Evolutionary conservation across 164 flowering plant species (phyloP).

Genomic region (Brasenia schreberi): DNA sequence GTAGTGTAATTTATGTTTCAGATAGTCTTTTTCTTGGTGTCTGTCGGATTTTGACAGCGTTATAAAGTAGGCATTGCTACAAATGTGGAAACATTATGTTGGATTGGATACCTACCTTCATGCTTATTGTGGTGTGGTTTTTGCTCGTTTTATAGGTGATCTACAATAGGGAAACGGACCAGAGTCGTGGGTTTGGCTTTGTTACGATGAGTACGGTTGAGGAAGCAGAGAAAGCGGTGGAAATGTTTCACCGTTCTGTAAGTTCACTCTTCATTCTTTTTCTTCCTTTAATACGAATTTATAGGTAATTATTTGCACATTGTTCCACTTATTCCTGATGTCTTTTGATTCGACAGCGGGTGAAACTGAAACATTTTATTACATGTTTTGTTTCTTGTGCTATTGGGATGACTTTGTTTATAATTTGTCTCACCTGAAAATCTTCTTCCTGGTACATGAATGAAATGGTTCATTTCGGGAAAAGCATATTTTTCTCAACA

Average conservation of each 20-base stretch:
- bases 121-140: background rate
- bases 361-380: background rate
- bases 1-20: too few relatives aligned
- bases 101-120: background rate
- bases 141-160: constrained; percentile 22
- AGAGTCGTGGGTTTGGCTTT: constrained; percentile 63
- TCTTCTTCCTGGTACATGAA: too few relatives aligned
- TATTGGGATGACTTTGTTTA: too few relatives aligned
- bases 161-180: constrained; percentile 44
- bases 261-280: constrained; percentile 6
- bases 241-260: constrained; percentile 43
- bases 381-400: background rate
- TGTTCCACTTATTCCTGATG: background rate
- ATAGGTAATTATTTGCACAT: background rate
- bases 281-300: background rate
- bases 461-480: too few relatives aligned
- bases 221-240: constrained; percentile 59
- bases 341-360: background rate
- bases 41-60: too few relatives aligned
- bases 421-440: too few relatives aligned
- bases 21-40: too few relatives aligned
- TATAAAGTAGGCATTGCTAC: background rate
- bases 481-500: too few relatives aligned
- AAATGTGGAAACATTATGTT: background rate
- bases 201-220: constrained; percentile 55